Conservation (phyloP, 192 early-diverging fungal genomes). For the Coemansia furcata region DNA sequence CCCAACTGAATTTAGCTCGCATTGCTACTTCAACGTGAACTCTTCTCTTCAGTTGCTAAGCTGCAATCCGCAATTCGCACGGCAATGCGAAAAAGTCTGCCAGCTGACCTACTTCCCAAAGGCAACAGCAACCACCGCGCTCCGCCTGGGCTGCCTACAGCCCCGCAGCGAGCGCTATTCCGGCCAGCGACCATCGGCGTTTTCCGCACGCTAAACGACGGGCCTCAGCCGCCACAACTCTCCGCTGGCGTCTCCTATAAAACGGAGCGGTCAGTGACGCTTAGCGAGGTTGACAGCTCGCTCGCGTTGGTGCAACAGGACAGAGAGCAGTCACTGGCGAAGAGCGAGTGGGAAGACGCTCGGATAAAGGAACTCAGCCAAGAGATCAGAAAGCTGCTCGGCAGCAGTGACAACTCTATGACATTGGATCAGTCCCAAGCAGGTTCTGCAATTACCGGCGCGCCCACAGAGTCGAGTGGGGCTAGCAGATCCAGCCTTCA, state of each 20-base stretch:
- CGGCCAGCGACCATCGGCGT: constrained; percentile 8
- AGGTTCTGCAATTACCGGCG: not conserved
- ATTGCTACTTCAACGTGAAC: not conserved
- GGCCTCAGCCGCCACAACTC: not conserved
- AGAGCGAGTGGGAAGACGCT: constrained; percentile 35
- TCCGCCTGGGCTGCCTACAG: constrained; percentile 1
- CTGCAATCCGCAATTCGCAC: not conserved
- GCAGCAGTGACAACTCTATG: not conserved
- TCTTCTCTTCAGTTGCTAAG: not conserved
- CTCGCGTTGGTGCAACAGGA: not conserved
- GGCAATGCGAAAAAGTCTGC: constrained; percentile 3
- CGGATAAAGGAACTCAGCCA: constrained; percentile 38
- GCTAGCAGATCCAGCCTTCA: not conserved
- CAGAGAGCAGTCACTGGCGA: constrained; percentile 6
- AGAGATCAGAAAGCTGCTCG: constrained; percentile 42
- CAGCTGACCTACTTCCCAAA: not conserved
- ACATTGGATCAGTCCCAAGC: not conserved
- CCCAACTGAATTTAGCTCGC: not conserved
- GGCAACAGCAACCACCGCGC: not conserved
- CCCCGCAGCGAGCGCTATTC: constrained; percentile 22
- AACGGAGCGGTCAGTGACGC: not conserved
- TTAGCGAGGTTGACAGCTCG: not conserved
- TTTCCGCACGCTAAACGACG: constrained; percentile 11
- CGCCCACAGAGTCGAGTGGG: not conserved
- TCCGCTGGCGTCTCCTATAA: not conserved